Conservation (phyloP, 106 monocot genomes). For the Gastrodia elata region DNA sequence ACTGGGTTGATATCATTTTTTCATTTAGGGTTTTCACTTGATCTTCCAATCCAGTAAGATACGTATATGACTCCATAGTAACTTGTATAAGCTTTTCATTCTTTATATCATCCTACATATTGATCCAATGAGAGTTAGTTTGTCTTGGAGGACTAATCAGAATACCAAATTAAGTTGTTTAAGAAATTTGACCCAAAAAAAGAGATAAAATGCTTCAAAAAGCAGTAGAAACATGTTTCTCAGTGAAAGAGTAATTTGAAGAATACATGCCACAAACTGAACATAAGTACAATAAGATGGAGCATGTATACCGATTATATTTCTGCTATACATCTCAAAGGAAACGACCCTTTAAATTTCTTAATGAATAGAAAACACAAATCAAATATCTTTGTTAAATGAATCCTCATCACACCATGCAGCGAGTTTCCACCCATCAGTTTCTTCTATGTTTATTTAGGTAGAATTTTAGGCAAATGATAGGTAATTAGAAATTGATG, state of each 20-base stretch:
- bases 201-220: background rate
- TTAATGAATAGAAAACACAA: background rate
- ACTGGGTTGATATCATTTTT: slow-evolving; percentile 40
- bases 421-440: too few relatives aligned
- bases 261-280: background rate
- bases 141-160: background rate
- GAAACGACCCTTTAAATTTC: background rate
- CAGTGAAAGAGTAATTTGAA: background rate
- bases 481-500: too few relatives aligned
- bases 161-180: background rate
- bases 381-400: background rate
- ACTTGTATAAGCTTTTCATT: slow-evolving; percentile 44
- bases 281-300: background rate
- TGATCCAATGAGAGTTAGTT: slow-evolving; percentile 3
- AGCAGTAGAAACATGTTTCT: background rate
- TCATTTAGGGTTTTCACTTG: slow-evolving; percentile 38
- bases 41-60: slow-evolving; percentile 44
- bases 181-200: background rate
- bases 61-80: slow-evolving; percentile 42
- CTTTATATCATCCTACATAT: slow-evolving; percentile 31
- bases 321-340: background rate
- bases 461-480: too few relatives aligned
- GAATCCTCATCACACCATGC: too few relatives aligned
- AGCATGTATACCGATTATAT: background rate
- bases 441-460: too few relatives aligned